These are phyloP conservation scores for Kuraishia capsulata DNA, from an alignment of 805 yeast species.

Conservation along the genomic window DNA sequence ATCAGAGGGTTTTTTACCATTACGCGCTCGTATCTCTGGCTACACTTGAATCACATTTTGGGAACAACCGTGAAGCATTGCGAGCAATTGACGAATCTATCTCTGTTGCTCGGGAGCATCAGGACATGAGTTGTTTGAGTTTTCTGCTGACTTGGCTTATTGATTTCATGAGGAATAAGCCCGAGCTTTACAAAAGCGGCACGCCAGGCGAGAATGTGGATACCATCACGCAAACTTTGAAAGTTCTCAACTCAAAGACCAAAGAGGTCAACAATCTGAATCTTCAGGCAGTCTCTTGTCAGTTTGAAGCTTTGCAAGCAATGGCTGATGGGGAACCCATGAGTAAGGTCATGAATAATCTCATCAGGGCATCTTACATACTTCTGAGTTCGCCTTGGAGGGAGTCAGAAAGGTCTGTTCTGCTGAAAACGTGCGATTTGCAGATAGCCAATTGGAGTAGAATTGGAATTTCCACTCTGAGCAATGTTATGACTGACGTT, in stretches of 20 bases:
- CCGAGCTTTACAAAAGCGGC: slow-evolving; percentile 34
- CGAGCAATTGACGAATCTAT: slow-evolving; percentile 82
- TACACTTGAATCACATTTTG: slow-evolving; percentile 59
- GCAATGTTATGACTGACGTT: slow-evolving; percentile 37
- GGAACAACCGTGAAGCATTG: slow-evolving; percentile 58
- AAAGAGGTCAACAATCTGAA: slow-evolving; percentile 34
- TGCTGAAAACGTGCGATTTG: slow-evolving; percentile 37
- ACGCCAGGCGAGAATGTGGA: slow-evolving; percentile 13
- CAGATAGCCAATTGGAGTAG: slow-evolving; percentile 40
- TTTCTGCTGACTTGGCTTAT: slow-evolving; percentile 68
- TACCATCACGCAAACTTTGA: slow-evolving; percentile 57
- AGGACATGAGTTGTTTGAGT: slow-evolving; percentile 64
- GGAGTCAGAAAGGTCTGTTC: slow-evolving; percentile 20
- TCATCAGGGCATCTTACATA: slow-evolving; percentile 46
- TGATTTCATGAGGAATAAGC: slow-evolving; percentile 60
- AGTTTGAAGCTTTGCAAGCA: slow-evolving; percentile 50
- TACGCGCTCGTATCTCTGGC: slow-evolving; percentile 70
- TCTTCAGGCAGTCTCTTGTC: slow-evolving; percentile 53
- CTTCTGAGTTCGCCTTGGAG: slow-evolving; percentile 38
- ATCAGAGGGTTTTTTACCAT: slow-evolving; percentile 59
- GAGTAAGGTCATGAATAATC: slow-evolving; percentile 39
- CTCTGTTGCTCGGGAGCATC: slow-evolving; percentile 77
- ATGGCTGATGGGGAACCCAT: slow-evolving; percentile 43
- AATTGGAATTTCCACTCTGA: slow-evolving; percentile 37
- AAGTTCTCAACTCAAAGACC: slow-evolving; percentile 48